Conservation (phyloP, 192 early-diverging fungal species). For the Backusella mclennaniae region DNA sequence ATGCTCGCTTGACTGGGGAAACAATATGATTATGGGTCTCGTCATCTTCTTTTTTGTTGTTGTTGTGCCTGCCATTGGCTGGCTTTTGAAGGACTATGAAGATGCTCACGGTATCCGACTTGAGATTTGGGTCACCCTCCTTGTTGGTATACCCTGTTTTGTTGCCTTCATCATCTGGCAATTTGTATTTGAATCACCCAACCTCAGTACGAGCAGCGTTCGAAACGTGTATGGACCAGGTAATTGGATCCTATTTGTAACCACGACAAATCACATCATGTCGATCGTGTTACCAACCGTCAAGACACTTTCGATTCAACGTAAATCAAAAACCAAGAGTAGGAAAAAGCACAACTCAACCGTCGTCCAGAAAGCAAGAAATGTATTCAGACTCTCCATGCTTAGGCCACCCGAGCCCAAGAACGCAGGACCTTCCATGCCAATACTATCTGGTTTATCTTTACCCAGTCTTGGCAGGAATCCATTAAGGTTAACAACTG, state of each 20-base stretch:
- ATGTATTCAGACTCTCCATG: neutral
- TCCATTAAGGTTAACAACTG: neutral
- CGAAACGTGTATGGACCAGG: neutral
- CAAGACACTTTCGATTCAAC: neutral
- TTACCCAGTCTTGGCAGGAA: neutral
- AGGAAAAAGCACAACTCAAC: neutral
- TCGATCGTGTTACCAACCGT: conserved; percentile 2
- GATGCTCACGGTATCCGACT: conserved; percentile 59
- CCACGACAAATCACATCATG: neutral
- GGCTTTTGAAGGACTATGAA: conserved; percentile 40
- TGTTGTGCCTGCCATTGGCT: conserved; percentile 47
- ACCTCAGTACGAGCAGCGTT: neutral
- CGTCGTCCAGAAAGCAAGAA: neutral
- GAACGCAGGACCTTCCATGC: neutral
- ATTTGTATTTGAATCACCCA: neutral
- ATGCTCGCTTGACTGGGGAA: conserved; percentile 12
- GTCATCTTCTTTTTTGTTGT: conserved; percentile 38
- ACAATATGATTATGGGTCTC: neutral
- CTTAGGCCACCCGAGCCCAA: neutral
- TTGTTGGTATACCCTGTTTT: conserved; percentile 41
- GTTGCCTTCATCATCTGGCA: conserved; percentile 42
- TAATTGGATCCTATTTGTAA: conserved; percentile 11
- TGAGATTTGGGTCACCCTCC: conserved; percentile 51
- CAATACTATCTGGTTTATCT: neutral
- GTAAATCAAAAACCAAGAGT: neutral